Conservation (phyloP, 345 rosid genomes). For the Dimocarpus longan region DNA sequence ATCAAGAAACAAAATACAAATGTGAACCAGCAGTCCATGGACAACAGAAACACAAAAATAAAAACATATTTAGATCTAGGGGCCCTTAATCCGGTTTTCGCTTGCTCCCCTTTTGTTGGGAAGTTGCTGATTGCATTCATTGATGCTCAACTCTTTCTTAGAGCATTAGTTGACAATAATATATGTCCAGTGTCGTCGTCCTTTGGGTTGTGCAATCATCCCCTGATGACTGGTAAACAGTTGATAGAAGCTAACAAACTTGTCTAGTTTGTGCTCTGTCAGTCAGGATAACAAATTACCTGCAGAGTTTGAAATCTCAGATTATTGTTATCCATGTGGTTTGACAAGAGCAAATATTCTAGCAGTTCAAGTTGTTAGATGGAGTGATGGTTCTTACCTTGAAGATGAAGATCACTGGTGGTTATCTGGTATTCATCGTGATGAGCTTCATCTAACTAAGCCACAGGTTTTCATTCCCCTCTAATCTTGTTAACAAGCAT, state of each 20-base stretch:
- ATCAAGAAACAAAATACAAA: too few species aligned
- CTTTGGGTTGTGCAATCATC: too few species aligned
- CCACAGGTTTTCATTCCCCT: constrained; percentile 63
- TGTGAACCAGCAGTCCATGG: too few species aligned
- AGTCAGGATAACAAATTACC: constrained; percentile 99
- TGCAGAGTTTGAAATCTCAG: constrained; percentile 98
- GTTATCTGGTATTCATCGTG: constrained; percentile 96
- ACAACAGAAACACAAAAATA: too few species aligned
- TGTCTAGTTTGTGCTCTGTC: constrained; percentile 31
- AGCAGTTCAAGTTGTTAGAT: constrained; percentile 96
- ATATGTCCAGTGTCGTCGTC: too few species aligned
- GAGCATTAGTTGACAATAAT: neutral
- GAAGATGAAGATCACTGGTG: constrained; percentile 99
- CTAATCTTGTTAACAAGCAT: neutral
- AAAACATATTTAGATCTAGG: too few species aligned
- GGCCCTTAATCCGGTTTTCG: neutral
- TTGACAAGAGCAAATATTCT: constrained; percentile 77
- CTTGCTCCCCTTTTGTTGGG: neutral
- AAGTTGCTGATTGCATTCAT: neutral
- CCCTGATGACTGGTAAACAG: neutral
- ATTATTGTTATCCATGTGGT: constrained; percentile 70
- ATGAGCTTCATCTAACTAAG: constrained; percentile 93
- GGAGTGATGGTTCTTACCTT: constrained; percentile 99
- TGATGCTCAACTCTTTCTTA: neutral
- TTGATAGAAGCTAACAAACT: constrained; percentile 21